Base-by-base conservation (phyloP, 306 rosid genomes). In the Cucumis melo region DNA sequence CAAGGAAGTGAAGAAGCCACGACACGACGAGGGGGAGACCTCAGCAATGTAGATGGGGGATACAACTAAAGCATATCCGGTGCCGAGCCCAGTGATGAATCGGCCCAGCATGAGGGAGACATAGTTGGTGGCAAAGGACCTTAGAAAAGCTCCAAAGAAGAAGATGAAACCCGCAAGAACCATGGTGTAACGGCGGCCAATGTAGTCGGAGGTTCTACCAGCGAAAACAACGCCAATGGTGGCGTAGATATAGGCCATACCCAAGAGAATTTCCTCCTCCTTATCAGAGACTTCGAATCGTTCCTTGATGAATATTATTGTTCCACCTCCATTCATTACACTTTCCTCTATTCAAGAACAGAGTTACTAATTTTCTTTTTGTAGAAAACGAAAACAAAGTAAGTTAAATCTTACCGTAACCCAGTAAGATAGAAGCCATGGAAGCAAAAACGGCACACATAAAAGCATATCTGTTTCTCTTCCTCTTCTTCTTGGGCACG, bases 151-250 rank as follows among this genome's bases (percentile, higher is more conserved):
- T 27, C 92, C 92, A 27, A 2, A 74, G 20, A 90, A 88, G 85
- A 87, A 87, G 11, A 87, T 83, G 5, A 36, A 75, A 0, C 83
- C 88, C n/a, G 88, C 84, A 1, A 88, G 53, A 0, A 84, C 82
- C 0, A 88, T 88, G 3, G 96, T 87, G 85, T 85, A 90, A 2
- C 91, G 87, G 8, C 92, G 91, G 5, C 96, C 92, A 0, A 88
- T 60, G 0, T 2, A 60, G 38, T 60, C 66, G 19, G 66, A 60
- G 38, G 66, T 60, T 27, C 66, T 23, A 0, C 92, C 92, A 2
- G 88, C 89, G 1, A 80, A 79, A 27, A 78, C 61, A 0, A 92
- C 83, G 2, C 96, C 96, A n/a, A 91, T 54, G 0, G 86, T 78
- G 3, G 83, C 77, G 85, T 81, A 86, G 1, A 91, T 73, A 75